Conservation (phyloP, 805 yeast genomes). For the Kodamaea sagamina region DNA sequence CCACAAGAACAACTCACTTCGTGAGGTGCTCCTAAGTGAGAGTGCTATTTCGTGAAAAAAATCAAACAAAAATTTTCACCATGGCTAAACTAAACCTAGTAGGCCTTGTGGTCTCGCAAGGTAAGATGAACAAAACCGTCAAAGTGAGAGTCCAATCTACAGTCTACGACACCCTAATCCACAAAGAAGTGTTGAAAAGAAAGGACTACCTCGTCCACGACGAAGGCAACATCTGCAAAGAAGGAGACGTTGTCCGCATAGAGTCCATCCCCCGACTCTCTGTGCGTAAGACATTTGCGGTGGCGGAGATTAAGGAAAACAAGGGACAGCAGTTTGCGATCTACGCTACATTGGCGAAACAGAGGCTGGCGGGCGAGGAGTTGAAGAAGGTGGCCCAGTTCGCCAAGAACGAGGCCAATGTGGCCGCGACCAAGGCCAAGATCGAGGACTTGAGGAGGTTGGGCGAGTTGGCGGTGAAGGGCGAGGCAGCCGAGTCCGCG, state of each 20-base stretch:
- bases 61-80: slow-evolving; percentile 10
- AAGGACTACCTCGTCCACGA: slow-evolving; percentile 91
- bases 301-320: slow-evolving; percentile 86
- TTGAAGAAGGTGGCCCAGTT: slow-evolving; percentile 54
- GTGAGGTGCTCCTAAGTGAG: too few relatives aligned
- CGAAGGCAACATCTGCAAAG: slow-evolving; percentile 86
- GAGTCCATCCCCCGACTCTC: slow-evolving; percentile 87
- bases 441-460: slow-evolving; percentile 41
- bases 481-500: slow-evolving; percentile 24
- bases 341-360: slow-evolving; percentile 73
- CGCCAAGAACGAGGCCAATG: slow-evolving; percentile 42
- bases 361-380: slow-evolving; percentile 69
- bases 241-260: slow-evolving; percentile 93
- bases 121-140: slow-evolving; percentile 93
- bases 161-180: slow-evolving; percentile 67
- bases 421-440: slow-evolving; percentile 29
- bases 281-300: slow-evolving; percentile 79
- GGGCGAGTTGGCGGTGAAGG: slow-evolving; percentile 31
- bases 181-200: slow-evolving; percentile 74
- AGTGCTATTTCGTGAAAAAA: too few relatives aligned
- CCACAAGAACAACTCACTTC: too few relatives aligned
- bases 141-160: slow-evolving; percentile 85
- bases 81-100: slow-evolving; percentile 91
- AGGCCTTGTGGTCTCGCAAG: slow-evolving; percentile 94
- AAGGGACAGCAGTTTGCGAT: slow-evolving; percentile 89